Evolutionary conservation across 495 filamentous ascomycete species (phyloP).

Genomic region (Penicillium pancosmium): DNA sequence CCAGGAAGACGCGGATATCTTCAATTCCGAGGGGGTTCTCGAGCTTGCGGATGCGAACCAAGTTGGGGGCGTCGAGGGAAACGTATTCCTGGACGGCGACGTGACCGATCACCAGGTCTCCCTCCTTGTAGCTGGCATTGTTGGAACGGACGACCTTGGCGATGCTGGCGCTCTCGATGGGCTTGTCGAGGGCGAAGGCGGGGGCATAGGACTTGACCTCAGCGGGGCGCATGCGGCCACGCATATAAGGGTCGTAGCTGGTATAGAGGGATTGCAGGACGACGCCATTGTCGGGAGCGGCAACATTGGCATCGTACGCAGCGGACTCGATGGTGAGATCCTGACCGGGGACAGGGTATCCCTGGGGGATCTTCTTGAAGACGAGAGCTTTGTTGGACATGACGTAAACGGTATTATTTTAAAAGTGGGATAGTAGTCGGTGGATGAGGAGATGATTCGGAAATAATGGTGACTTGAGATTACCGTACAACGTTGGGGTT

Average conservation of each 20-base stretch:
- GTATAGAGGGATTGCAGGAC: constrained; percentile 72
- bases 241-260: constrained; percentile 89
- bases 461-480: not conserved
- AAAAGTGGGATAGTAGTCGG: constrained; percentile 4
- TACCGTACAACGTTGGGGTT: not conserved
- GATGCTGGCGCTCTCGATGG: constrained; percentile 60
- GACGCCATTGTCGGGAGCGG: constrained; percentile 69
- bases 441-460: not conserved
- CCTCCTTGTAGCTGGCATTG: constrained; percentile 59
- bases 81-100: constrained; percentile 66
- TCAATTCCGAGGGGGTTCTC: constrained; percentile 50
- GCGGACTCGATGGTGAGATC: constrained; percentile 70
- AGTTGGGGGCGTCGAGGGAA: constrained; percentile 30
- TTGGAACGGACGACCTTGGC: constrained; percentile 69
- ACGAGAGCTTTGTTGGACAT: constrained; percentile 76
- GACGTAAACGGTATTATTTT: constrained; percentile 9
- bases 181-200: constrained; percentile 56
- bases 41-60: constrained; percentile 36
- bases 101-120: constrained; percentile 66
- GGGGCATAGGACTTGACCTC: constrained; percentile 65
- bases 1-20: constrained; percentile 58
- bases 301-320: constrained; percentile 64
- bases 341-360: constrained; percentile 70
- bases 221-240: constrained; percentile 62
- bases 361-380: constrained; percentile 72